phyloP scores from a whole-genome alignment of 129 eudicot species.

The Smallanthus sonchifolius region DNA sequence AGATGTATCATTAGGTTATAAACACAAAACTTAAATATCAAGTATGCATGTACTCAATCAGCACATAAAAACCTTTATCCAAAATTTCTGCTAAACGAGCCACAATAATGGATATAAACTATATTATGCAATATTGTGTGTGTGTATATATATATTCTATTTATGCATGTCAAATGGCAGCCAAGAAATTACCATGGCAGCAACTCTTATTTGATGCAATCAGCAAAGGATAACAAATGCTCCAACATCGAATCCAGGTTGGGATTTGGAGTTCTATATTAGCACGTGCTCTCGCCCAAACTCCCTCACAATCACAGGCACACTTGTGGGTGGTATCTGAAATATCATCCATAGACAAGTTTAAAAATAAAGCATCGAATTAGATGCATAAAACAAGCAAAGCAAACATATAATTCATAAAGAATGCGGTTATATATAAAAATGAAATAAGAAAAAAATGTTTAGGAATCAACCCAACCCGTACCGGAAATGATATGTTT shows the following conservation, averaged over 20 bases:
- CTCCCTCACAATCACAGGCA: constrained; percentile 89
- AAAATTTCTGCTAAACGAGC: constrained; percentile 13
- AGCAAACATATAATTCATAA: not conserved
- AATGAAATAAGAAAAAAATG: not conserved
- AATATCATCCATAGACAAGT: not conserved
- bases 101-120: constrained; percentile 5
- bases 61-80: not conserved
- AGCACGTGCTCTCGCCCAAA: constrained; percentile 60
- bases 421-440: too few species aligned
- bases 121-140: not conserved
- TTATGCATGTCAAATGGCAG: constrained; percentile 12
- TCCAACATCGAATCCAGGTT: constrained; percentile 1
- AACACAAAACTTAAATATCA: constrained; percentile 7
- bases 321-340: constrained; percentile 90
- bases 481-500: too few species aligned
- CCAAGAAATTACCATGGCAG: constrained; percentile 11
- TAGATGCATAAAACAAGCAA: not conserved
- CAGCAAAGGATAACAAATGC: constrained; percentile 18
- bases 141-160: not conserved
- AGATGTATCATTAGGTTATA: constrained; percentile 2
- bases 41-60: not conserved
- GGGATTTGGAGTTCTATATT: constrained; percentile 22
- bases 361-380: not conserved
- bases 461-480: too few species aligned
- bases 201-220: constrained; percentile 14